Evolutionary conservation across 768 basidiomycete species (phyloP).

Genomic region (Amanita pseudoporphyria): DNA sequence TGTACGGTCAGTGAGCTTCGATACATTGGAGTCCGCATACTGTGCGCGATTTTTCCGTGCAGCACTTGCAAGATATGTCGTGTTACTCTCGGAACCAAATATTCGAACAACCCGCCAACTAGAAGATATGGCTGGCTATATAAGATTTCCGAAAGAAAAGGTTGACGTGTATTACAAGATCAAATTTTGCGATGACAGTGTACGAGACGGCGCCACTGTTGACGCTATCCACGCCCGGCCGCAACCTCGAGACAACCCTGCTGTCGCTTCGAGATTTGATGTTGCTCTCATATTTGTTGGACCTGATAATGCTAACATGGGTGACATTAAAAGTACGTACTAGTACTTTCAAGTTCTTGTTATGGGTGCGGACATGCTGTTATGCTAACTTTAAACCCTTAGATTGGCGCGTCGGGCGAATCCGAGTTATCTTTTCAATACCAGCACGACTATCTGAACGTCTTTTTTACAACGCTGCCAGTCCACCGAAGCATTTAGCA

Average conservation of each 20-base stretch:
- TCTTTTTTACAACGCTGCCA: background rate
- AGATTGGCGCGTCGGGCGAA: background rate
- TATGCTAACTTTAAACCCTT: no score
- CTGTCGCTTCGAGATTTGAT: conserved; percentile 1
- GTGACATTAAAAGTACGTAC: no score
- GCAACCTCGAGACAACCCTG: background rate
- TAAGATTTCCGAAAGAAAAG: background rate
- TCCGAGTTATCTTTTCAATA: background rate
- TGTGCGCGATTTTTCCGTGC: background rate
- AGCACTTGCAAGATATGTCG: background rate
- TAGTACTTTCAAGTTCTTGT: no score
- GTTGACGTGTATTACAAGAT: background rate
- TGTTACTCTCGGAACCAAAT: background rate
- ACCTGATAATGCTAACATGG: background rate
- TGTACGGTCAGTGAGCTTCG: background rate
- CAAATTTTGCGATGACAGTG: background rate
- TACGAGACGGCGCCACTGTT: background rate
- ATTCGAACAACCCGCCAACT: background rate
- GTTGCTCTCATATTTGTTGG: background rate
- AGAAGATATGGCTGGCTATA: background rate
- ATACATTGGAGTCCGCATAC: background rate
- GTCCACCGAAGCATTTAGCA: background rate
- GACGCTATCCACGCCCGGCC: background rate
- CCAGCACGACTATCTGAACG: background rate
- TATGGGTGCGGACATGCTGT: no score